Percentiles rank a stretch among this genome's conserved stretches.
phyloP scores from a whole-genome alignment of 176 grass and related monocot species.

The Carex littledalei region DNA sequence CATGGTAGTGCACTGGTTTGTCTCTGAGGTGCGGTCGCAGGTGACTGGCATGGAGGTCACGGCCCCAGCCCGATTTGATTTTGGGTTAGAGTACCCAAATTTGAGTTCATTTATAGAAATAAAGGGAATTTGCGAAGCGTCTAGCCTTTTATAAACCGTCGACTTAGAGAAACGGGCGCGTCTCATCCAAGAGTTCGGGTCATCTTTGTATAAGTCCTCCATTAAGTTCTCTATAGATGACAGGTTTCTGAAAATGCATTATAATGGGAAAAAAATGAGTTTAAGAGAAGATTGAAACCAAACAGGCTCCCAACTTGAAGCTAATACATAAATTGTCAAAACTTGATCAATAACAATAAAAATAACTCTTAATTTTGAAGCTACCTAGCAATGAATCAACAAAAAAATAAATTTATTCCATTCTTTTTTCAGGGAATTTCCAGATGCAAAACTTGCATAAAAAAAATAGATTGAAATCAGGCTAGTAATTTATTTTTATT shows the following conservation, averaged over 20 bases:
- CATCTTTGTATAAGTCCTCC: constrained; percentile 55
- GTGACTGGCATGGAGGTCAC: constrained; percentile 13
- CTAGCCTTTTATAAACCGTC: constrained; percentile 38
- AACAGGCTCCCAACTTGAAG: not conserved
- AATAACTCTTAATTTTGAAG: not conserved
- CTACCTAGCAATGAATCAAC: not conserved
- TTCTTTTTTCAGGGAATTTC: not conserved
- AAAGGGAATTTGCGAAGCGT: constrained; percentile 36
- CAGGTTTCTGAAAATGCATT: not conserved
- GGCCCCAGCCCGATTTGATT: constrained; percentile 18
- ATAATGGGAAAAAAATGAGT: too few relatives aligned
- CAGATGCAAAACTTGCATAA: not conserved
- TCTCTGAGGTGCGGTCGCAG: not conserved
- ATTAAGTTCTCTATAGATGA: not conserved
- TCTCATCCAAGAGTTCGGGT: constrained; percentile 58
- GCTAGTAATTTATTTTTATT: too few relatives aligned
- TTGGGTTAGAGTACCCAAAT: constrained; percentile 13
- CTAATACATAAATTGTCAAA: not conserved
- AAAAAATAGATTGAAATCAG: not conserved
- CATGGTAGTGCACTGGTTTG: constrained; percentile 16
- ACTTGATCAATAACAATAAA: not conserved
- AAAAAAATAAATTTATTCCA: not conserved
- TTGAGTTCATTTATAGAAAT: constrained; percentile 30
- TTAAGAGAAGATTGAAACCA: not conserved
- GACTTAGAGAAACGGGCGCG: constrained; percentile 54